phyloP scores from a whole-genome alignment of 2,329 filamentous ascomycete genomes.

The Fusarium papillatum region DNA sequence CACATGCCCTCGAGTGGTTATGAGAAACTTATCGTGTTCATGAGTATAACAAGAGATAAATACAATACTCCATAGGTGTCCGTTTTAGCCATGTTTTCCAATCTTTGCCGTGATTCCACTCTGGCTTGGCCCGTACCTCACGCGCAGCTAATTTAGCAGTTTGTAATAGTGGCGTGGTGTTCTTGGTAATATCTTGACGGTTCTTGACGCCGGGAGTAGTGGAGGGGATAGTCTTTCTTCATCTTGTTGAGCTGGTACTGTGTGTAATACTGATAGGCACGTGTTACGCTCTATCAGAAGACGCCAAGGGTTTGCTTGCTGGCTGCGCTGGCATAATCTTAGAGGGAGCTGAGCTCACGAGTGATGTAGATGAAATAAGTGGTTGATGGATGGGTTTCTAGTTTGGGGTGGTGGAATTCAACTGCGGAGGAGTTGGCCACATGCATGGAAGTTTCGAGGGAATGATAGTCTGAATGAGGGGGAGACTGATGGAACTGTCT shows the following conservation, averaged over 20 bases:
- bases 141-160: background rate
- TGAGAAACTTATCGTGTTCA: background rate
- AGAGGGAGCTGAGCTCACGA: background rate
- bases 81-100: background rate
- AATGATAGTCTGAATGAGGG: background rate
- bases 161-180: background rate
- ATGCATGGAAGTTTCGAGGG: background rate
- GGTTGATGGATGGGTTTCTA: background rate
- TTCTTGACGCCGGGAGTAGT: background rate
- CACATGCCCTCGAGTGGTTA: background rate
- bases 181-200: background rate
- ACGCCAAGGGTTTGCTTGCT: constrained; percentile 4
- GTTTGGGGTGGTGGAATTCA: constrained; percentile 1
- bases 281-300: background rate
- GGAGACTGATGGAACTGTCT: background rate
- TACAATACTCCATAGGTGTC: background rate
- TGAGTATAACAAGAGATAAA: background rate
- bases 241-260: background rate
- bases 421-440: background rate
- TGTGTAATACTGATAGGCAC: background rate
- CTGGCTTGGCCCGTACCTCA: background rate
- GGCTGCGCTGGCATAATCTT: background rate
- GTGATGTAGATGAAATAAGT: background rate
- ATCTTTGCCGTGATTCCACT: background rate
- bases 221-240: background rate